These are phyloP conservation scores for Jamesozyma rosinii DNA, from an alignment of 805 yeast genomes.

Conservation along the genomic window DNA sequence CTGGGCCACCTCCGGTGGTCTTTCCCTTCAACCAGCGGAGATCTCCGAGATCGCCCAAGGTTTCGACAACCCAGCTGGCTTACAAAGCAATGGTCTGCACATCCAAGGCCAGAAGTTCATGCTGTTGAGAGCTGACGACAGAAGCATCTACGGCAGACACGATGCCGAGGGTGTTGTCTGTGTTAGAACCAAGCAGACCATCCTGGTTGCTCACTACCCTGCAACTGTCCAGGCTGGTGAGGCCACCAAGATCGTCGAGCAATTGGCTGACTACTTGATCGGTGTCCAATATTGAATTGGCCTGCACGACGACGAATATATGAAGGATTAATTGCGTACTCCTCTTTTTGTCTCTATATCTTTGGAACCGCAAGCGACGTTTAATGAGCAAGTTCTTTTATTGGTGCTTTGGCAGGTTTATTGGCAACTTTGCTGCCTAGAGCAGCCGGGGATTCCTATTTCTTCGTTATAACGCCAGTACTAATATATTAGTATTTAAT, in stretches of 20 bases:
- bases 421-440: no score
- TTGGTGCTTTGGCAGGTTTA: no score
- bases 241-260: constrained; percentile 90
- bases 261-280: constrained; percentile 89
- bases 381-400: no score
- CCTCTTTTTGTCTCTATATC: no score
- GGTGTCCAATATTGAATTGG: constrained; percentile 60
- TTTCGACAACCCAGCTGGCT: constrained; percentile 63
- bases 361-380: no score
- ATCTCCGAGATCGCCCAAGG: constrained; percentile 67
- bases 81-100: constrained; percentile 83
- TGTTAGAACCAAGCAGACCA: constrained; percentile 90
- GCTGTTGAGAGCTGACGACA: constrained; percentile 77
- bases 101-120: constrained; percentile 81
- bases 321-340: no score
- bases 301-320: no score
- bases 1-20: constrained; percentile 80
- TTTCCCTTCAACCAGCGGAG: constrained; percentile 59
- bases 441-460: no score
- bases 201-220: constrained; percentile 89
- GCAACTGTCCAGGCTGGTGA: constrained; percentile 87
- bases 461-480: no score
- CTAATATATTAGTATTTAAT: no score
- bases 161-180: constrained; percentile 83
- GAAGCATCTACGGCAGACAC: constrained; percentile 88